Evolutionary conservation across 176 grass and related monocot species (phyloP).

Genomic region (Oryza brachyantha): DNA sequence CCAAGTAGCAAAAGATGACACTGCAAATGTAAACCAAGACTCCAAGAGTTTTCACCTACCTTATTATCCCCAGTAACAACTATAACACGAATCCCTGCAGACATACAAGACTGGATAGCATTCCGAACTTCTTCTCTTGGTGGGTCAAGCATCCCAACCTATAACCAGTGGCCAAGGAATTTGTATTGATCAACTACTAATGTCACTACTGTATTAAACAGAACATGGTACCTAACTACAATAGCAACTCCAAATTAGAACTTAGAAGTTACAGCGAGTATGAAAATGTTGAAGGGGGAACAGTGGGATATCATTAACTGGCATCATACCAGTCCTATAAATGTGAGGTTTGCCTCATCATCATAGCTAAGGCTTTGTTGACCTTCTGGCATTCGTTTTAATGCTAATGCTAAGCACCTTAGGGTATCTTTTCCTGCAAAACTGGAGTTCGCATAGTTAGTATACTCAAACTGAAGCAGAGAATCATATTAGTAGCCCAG

Average conservation of each 20-base stretch:
- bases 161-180: slow-evolving; percentile 28
- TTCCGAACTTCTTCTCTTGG: slow-evolving; percentile 90
- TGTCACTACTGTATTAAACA: slow-evolving; percentile 10
- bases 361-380: slow-evolving; percentile 76
- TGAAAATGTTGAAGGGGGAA: slow-evolving; percentile 17
- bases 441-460: slow-evolving; percentile 47
- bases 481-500: neutral
- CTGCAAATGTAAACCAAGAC: slow-evolving; percentile 13
- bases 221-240: slow-evolving; percentile 15
- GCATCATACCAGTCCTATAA: slow-evolving; percentile 89
- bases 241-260: neutral
- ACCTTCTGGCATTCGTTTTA: slow-evolving; percentile 88
- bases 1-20: slow-evolving; percentile 18
- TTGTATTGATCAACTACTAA: slow-evolving; percentile 30
- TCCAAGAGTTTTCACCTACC: slow-evolving; percentile 40
- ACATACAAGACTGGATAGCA: slow-evolving; percentile 92
- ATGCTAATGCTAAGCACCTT: slow-evolving; percentile 88
- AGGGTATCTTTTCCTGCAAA: slow-evolving; percentile 95
- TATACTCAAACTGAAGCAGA: slow-evolving; percentile 15
- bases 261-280: neutral
- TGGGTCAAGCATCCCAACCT: slow-evolving; percentile 98
- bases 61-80: slow-evolving; percentile 99
- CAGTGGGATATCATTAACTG: neutral
- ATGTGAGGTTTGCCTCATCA: slow-evolving; percentile 90
- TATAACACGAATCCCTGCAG: slow-evolving; percentile 97